Evolutionary conservation across 257 asterid genomes (phyloP), one percentile per base, ranked within the genome.

Genomic region (Salvia rosmarinus): DNA sequence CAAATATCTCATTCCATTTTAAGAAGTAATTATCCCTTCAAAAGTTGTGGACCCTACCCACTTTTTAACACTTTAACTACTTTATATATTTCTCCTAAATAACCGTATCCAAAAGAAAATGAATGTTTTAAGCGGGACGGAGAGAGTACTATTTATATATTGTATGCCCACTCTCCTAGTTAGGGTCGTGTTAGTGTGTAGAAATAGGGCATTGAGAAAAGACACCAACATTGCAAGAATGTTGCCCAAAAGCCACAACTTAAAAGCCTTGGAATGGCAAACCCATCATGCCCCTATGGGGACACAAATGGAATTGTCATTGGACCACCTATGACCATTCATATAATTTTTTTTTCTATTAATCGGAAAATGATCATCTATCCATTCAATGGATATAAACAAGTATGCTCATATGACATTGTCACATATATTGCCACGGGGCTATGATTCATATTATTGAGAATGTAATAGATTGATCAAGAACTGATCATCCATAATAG

Each of bases 221-320:
- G 65, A 74, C 76, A 56, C 14, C 39, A 67, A 62, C 64, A 43
- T 60, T 57, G 17, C 47, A 57, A 64, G 80, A 74, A 79, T 79
- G 83, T 64, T 74, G 73, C 55, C 70, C 79, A 68, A 69, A 74
- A 83, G 77, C 77, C 79, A 76, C 70, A 84, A 76, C 65, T 67
- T 62, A 79, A 68, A 70, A 75, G 79, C 82, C 80, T 88, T 72
- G 89, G 84, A 84, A 82, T 74, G 72, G 70, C 79, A 79, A 86
- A 84, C 64, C 62, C 80, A 77, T 73, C 71, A 80, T 76, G 74
- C 73, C 87, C 76, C 72, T 80, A 74, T 34, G 78, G 84, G 79
- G 79, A 78, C 81, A 76, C 70, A 68, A 75, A 49, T 57, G 71
- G 78, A 60, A 75, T 9, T 79, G 13, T 32, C 75, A 65, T 64